Evolutionary conservation across 2,329 filamentous ascomycete species (phyloP).

Genomic region (Plenodomus lindquistii): DNA sequence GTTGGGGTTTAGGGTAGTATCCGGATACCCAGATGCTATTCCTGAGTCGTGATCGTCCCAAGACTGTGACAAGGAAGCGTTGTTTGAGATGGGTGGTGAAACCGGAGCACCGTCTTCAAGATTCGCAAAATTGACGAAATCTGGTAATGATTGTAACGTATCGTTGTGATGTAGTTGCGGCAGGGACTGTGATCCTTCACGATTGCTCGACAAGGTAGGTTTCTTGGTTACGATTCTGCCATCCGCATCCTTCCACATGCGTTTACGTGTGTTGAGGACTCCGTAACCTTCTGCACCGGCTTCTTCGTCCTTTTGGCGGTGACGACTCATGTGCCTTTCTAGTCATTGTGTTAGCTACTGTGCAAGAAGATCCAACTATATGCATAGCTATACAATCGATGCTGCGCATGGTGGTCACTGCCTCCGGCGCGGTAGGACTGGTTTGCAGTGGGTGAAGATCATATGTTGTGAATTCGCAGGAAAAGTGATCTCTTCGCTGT

Average conservation of each 20-base stretch:
- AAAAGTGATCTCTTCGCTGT: no score
- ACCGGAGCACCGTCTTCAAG: constrained; percentile 34
- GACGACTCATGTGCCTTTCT: constrained; percentile 62
- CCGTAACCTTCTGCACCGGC: constrained; percentile 58
- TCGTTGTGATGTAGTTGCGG: constrained; percentile 10
- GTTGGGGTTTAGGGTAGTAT: constrained; percentile 22
- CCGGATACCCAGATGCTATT: constrained; percentile 22
- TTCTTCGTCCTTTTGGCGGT: constrained; percentile 60
- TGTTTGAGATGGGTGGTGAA: constrained; percentile 40
- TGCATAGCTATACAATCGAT: constrained; percentile 4
- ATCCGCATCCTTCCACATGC: constrained; percentile 59
- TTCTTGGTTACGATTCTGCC: constrained; percentile 57
- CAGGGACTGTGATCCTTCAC: constrained; percentile 7
- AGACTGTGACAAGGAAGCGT: constrained; percentile 29
- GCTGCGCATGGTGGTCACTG: neutral
- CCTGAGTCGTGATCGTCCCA: constrained; percentile 37
- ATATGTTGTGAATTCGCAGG: no score
- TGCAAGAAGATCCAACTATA: neutral
- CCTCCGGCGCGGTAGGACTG: no score
- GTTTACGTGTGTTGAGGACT: constrained; percentile 55
- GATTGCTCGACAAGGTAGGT: constrained; percentile 25
- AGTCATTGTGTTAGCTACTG: constrained; percentile 23
- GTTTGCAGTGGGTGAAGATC: constrained; percentile 5
- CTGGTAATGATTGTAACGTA: constrained; percentile 19
- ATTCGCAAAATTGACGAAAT: constrained; percentile 24